A percentile compares a stretch with the other conserved stretches of the same genome.
phyloP scores from a whole-genome alignment of 192 early-diverging fungal genomes.

The Obelidium mucronatum region DNA sequence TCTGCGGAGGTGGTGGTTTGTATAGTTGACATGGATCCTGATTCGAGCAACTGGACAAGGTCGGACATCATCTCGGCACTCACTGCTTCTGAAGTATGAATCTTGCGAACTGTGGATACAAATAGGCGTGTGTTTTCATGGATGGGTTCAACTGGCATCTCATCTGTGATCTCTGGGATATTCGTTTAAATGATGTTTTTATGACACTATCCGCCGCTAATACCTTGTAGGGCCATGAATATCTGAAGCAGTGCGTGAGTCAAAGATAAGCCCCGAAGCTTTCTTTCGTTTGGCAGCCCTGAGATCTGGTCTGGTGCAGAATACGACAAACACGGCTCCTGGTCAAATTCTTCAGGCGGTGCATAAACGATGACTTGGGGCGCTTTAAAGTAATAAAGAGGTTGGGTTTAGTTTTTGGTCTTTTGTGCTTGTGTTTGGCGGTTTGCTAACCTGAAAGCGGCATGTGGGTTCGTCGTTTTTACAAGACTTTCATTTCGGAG shows the following conservation, averaged over 20 bases:
- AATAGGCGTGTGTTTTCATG: slow-evolving; percentile 10
- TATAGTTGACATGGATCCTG: background rate
- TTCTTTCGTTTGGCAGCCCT: slow-evolving; percentile 11
- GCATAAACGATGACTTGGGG: slow-evolving; percentile 22
- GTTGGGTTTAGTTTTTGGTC: too few species aligned
- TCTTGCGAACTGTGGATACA: background rate
- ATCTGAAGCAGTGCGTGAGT: slow-evolving; percentile 24
- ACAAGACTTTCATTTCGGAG: background rate
- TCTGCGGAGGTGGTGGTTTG: background rate
- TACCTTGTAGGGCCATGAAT: slow-evolving; percentile 16
- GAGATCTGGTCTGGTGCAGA: slow-evolving; percentile 9
- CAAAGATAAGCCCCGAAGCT: background rate
- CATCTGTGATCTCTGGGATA: slow-evolving; percentile 13
- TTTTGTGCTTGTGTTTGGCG: too few species aligned
- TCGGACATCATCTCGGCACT: background rate
- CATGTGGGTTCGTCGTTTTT: background rate
- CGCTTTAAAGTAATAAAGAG: too few species aligned
- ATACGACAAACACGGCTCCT: slow-evolving; percentile 27
- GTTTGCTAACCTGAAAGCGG: too few species aligned
- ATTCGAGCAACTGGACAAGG: too few species aligned
- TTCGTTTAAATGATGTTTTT: background rate
- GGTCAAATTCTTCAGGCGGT: slow-evolving; percentile 26
- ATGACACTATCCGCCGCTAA: too few species aligned
- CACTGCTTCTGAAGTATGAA: slow-evolving; percentile 9
- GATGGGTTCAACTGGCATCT: slow-evolving; percentile 14